A percentile compares a stretch with the other conserved stretches of the same genome.
These are phyloP conservation scores for Vitis hybrid DNA, from an alignment of 177 flowering plant genomes.

Conservation along the genomic window DNA sequence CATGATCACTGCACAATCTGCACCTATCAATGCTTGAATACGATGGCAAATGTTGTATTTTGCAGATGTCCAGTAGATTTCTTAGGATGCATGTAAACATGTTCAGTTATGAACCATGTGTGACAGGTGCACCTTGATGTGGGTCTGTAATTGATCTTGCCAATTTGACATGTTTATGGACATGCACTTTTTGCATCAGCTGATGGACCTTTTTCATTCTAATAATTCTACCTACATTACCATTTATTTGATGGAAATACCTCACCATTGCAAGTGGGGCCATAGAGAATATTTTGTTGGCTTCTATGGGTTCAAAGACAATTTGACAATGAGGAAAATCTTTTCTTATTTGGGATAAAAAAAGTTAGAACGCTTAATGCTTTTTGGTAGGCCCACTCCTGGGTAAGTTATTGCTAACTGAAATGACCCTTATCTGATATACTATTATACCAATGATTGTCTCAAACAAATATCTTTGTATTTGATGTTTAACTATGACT, in stretches of 20 bases:
- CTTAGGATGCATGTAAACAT: not conserved
- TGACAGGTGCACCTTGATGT: not conserved
- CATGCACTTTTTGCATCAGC: constrained; percentile 10
- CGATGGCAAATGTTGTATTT: not conserved
- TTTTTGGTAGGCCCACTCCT: constrained; percentile 5
- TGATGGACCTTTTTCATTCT: not conserved
- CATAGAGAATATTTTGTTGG: constrained; percentile 12
- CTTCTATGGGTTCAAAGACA: constrained; percentile 3
- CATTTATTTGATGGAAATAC: constrained; percentile 1
- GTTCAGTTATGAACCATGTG: constrained; percentile 1
- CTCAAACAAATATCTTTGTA: constrained; percentile 3
- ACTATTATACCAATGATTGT: not conserved
- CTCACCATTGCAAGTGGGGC: constrained; percentile 1
- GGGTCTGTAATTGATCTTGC: not conserved
- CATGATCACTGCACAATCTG: not conserved
- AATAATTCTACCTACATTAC: constrained; percentile 3
- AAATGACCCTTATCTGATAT: constrained; percentile 6
- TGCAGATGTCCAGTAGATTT: not conserved
- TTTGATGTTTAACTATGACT: not conserved
- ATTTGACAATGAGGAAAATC: constrained; percentile 19
- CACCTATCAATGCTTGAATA: not conserved
- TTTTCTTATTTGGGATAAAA: constrained; percentile 4
- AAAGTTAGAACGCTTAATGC: constrained; percentile 3
- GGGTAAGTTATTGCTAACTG: constrained; percentile 1
- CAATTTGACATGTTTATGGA: constrained; percentile 11